Evolutionary conservation across 2,329 filamentous ascomycete species (phyloP), one percentile per base, ranked within the genome.

Genomic region (Colletotrichum truncatum): DNA sequence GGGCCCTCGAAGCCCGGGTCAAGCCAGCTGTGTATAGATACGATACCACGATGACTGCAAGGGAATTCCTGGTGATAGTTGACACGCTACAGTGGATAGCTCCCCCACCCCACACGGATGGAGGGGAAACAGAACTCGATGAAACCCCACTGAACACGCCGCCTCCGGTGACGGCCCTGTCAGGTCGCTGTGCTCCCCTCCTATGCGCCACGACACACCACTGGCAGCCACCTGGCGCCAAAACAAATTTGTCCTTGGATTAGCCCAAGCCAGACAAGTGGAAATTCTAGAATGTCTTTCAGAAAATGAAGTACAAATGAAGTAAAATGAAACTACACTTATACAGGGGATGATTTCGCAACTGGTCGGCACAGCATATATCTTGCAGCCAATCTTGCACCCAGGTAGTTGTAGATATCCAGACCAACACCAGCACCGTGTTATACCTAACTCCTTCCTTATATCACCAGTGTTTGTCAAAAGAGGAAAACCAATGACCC

Each of bases 21-120:
- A n/a, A n/a, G 23, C 10, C 43, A 25, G 23, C 11, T n/a, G 43
- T 18, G 43, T 25, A 46, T 21, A 38, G 14, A 9, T n/a, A 38
- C 30, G 45, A 64, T 64, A 55, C 48, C 46, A 48, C 46, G 41
- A 46, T 46, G 25, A 48, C 49, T 61, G 46, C 41, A 46, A 61
- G 61, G 61, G 56, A 34, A 48, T 57, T 51, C 61, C 56, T 52
- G 46, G 48, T 53, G 32, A 39, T 34, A 12, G 38, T 43, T 26
- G 48, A 36, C 30, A 34, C 48, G 18, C 46, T 34, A 23, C 28
- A 52, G 28, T 52, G 48, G 12, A 32, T 30, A 36, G 32, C 48
- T 52, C 30, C 28, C 48, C 48, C 30, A 52, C 30, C 18, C 12
- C 28, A 49, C 28, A 49, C 28, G 4, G 46, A 34, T 26, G 25